A percentile compares a stretch with the other conserved stretches of the same genome.
phyloP scores from a whole-genome alignment of 192 early-diverging fungal genomes.

The Rhizophlyctis rosea region DNA sequence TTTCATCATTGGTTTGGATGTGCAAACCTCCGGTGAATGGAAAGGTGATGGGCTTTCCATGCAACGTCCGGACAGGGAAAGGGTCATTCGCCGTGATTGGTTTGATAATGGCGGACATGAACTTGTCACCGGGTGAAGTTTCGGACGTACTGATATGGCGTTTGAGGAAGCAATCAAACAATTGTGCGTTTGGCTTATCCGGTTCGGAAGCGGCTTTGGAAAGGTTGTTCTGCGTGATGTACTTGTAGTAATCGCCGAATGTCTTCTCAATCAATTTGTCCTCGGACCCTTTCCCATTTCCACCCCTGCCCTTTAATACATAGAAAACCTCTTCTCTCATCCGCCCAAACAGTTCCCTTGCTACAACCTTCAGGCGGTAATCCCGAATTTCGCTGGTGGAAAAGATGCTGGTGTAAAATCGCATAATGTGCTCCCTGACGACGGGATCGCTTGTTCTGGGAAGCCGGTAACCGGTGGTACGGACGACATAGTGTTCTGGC shows the following conservation, averaged over 20 bases:
- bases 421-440: slow-evolving; percentile 2
- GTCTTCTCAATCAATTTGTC: background rate
- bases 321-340: slow-evolving; percentile 13
- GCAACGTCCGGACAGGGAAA: slow-evolving; percentile 9
- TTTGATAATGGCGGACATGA: slow-evolving; percentile 9
- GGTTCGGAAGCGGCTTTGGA: background rate
- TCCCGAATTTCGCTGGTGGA: background rate
- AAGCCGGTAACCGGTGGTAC: slow-evolving; percentile 10
- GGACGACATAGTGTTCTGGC: slow-evolving; percentile 12
- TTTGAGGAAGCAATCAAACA: slow-evolving; percentile 11
- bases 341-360: slow-evolving; percentile 5
- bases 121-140: background rate
- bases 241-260: slow-evolving; percentile 8
- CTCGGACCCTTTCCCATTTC: slow-evolving; percentile 24
- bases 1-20: slow-evolving; percentile 19
- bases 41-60: slow-evolving; percentile 20
- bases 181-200: slow-evolving; percentile 12
- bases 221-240: slow-evolving; percentile 2
- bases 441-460: background rate
- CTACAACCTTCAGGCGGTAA: slow-evolving; percentile 3
- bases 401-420: slow-evolving; percentile 14
- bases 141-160: slow-evolving; percentile 10
- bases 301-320: slow-evolving; percentile 6
- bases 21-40: slow-evolving; percentile 8
- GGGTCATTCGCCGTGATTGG: background rate